phyloP scores from a whole-genome alignment of 768 basidiomycete species.

The Amanita rubescens region DNA sequence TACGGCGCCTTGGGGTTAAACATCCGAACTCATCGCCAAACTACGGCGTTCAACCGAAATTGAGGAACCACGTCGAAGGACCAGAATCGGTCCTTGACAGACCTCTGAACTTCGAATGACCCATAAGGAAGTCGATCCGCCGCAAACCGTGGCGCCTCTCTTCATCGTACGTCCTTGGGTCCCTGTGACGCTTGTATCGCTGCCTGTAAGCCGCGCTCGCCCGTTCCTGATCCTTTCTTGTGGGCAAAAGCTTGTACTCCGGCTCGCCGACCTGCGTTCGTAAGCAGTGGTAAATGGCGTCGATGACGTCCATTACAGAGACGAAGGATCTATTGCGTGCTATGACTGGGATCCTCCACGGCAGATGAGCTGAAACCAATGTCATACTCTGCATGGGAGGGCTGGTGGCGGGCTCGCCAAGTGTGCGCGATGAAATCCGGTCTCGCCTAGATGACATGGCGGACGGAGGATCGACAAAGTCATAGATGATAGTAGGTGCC shows the following conservation, averaged over 20 bases:
- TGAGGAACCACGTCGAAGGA: conserved; percentile 25
- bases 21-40: background rate
- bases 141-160: conserved; percentile 48
- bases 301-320: conserved; percentile 30
- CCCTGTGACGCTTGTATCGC: conserved; percentile 33
- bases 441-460: conserved; percentile 17
- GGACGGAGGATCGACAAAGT: conserved; percentile 23
- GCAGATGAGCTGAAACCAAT: conserved; percentile 23
- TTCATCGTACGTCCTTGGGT: conserved; percentile 26
- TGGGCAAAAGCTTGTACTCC: conserved; percentile 37
- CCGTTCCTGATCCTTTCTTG: conserved; percentile 24
- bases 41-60: conserved; percentile 9
- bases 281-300: conserved; percentile 14
- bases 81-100: conserved; percentile 26
- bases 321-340: conserved; percentile 22
- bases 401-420: conserved; percentile 26
- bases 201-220: conserved; percentile 41
- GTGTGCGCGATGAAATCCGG: conserved; percentile 16
- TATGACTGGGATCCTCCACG: conserved; percentile 29
- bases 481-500: conserved; percentile 19
- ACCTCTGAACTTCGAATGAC: conserved; percentile 37
- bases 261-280: conserved; percentile 13
- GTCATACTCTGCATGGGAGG: conserved; percentile 23
- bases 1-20: background rate
- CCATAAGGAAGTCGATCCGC: conserved; percentile 52